Percentiles rank a stretch among this genome's conserved stretches.
phyloP scores from a whole-genome alignment of 2,329 filamentous ascomycete species.

The Monilinia laxa region DNA sequence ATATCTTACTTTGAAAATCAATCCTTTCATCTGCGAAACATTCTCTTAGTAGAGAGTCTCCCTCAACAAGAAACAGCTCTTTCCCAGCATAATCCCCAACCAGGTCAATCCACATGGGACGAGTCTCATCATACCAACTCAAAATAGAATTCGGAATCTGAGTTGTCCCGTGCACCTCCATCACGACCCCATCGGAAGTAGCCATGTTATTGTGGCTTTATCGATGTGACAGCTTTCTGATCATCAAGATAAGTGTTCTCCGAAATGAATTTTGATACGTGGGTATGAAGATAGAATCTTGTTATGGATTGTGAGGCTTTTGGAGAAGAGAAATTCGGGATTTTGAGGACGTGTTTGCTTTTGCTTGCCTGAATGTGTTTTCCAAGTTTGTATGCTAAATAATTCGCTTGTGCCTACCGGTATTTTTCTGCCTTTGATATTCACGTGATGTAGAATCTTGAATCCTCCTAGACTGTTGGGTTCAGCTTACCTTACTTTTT shows the following conservation, averaged over 20 bases:
- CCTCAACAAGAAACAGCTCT: constrained; percentile 71
- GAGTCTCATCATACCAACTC: constrained; percentile 45
- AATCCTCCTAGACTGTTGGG: not conserved
- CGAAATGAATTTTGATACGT: constrained; percentile 11
- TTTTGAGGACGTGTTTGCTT: constrained; percentile 14
- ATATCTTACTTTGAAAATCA: constrained; percentile 55
- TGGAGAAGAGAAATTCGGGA: constrained; percentile 3
- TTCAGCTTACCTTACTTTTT: not conserved
- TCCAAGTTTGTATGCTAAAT: not conserved
- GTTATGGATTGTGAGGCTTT: constrained; percentile 1
- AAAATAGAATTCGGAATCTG: constrained; percentile 31
- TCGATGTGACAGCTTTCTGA: constrained; percentile 11
- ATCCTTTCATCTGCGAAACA: constrained; percentile 62
- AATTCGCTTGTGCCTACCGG: constrained; percentile 13
- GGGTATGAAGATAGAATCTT: not conserved
- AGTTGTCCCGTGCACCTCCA: constrained; percentile 21
- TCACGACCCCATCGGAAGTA: constrained; percentile 17
- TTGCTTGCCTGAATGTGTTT: constrained; percentile 5
- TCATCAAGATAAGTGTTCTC: not conserved
- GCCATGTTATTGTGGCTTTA: constrained; percentile 18
- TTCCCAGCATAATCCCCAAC: constrained; percentile 74
- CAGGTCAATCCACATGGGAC: constrained; percentile 57
- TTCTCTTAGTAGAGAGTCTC: constrained; percentile 67
- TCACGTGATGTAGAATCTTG: not conserved
- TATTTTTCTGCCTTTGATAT: not conserved